Base-by-base conservation (phyloP, 1,139 yeast species). In the Yamadazyma pseudoaaseri region DNA sequence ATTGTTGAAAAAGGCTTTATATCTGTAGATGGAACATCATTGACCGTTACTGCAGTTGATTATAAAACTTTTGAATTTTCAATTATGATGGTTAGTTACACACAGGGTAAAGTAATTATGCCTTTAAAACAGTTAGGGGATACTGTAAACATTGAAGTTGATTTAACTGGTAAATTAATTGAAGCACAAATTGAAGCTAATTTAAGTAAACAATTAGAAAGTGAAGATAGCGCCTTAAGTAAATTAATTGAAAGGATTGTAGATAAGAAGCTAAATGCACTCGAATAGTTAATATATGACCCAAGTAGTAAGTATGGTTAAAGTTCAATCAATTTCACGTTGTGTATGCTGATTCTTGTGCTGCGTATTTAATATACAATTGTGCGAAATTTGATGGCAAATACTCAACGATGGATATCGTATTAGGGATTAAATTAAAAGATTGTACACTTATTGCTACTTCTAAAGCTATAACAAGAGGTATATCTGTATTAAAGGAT, bases 1-100 rank as follows among this genome's bases (percentile, higher is more conserved):
- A 83, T 90, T 42, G 97, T 90, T 10, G 95, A 87, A 52, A 90
- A 90, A 62, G 97, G 97, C 3, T 92, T 89, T 52, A 83, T 94
- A 41, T 78, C 95, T 20, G 65, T 92, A 16, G 98, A 92, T 54
- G 98, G 98, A 21, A 83, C 96, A 1, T 86, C 96, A n/a, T 70
- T 92, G 48, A 92, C 99, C 0, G 81, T 94, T 11, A 87, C 95
- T 1, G 69, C 67, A 17, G 97, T 89, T 8, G 79, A 86, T 52
- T 70, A 76, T 44, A 54, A 49, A 3, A 62, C 60, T 12, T 70
- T 63, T 15, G 73, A 77, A 24, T 92, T 94, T 51, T 76, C 86
- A 34, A 87, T 92, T 37, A 86, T 90, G 83, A 80, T 92, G 81
- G 86, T 92, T 37, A 84, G 87, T 34, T 90, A 90, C 57, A 90